A percentile compares a stretch with the other conserved stretches of the same genome.
These are phyloP conservation scores for Penicillium sp. DNA, from an alignment of 2,329 filamentous ascomycete species.

Conservation along the genomic window DNA sequence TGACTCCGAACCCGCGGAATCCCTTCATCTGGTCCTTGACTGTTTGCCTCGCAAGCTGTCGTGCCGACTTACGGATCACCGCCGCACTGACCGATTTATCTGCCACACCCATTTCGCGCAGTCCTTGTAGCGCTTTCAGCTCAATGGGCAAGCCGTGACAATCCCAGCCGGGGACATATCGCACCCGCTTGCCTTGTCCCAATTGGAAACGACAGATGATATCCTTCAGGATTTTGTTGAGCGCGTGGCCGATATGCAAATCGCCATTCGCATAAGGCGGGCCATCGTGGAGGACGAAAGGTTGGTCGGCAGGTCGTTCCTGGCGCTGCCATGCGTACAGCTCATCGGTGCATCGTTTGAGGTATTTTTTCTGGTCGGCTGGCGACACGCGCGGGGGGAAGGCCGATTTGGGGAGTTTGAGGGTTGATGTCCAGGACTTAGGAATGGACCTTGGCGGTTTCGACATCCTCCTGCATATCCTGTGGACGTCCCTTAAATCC, in stretches of 20 bases:
- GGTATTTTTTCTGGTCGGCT: slow-evolving; percentile 56
- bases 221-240: slow-evolving; percentile 98
- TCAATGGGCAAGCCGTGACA: slow-evolving; percentile 97
- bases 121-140: slow-evolving; percentile 79
- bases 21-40: slow-evolving; percentile 60
- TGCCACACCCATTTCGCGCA: slow-evolving; percentile 37
- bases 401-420: slow-evolving; percentile 72
- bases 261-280: slow-evolving; percentile 94
- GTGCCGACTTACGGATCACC: slow-evolving; percentile 55
- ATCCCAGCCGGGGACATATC: slow-evolving; percentile 93
- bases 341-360: slow-evolving; percentile 78
- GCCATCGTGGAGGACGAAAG: slow-evolving; percentile 88
- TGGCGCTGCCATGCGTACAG: slow-evolving; percentile 83
- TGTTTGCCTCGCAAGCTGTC: slow-evolving; percentile 55
- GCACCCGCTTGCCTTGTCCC: slow-evolving; percentile 71
- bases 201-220: slow-evolving; percentile 82
- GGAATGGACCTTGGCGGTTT: slow-evolving; percentile 37
- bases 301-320: slow-evolving; percentile 52
- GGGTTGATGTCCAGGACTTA: slow-evolving; percentile 68
- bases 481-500: neutral
- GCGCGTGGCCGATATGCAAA: slow-evolving; percentile 87
- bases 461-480: slow-evolving; percentile 36
- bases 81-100: slow-evolving; percentile 40
- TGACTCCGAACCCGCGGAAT: slow-evolving; percentile 61
- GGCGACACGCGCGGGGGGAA: slow-evolving; percentile 58